phyloP scores from a whole-genome alignment of 257 asterid genomes.

The Gardenia jasminoides region DNA sequence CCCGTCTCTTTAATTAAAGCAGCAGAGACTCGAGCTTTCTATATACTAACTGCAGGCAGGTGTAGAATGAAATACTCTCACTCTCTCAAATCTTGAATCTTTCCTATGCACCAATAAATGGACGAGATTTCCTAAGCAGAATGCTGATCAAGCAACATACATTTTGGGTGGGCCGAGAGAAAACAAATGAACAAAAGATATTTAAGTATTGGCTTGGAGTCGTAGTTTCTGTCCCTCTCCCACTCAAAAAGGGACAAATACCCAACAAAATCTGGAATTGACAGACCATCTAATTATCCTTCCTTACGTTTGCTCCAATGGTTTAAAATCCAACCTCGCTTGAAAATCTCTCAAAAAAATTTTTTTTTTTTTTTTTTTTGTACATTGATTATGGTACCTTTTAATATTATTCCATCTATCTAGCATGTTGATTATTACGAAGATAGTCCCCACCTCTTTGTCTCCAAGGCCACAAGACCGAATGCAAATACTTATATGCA shows the following conservation, averaged over 20 bases:
- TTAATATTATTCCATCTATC: slow-evolving; percentile 1
- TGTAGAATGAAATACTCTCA: not conserved
- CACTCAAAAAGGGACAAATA: not conserved
- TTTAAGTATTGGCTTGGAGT: not conserved
- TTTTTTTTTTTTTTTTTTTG: no score
- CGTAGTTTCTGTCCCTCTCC: slow-evolving; percentile 3
- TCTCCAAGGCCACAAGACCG: not conserved
- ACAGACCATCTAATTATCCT: not conserved
- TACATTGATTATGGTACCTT: not conserved
- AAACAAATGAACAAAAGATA: not conserved
- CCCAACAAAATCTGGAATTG: not conserved
- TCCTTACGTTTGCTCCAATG: not conserved
- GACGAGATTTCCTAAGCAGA: not conserved
- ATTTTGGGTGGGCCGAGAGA: no score
- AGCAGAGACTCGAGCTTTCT: not conserved
- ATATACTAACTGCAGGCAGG: no score
- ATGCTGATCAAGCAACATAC: not conserved
- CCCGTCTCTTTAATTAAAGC: not conserved
- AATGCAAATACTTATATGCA: not conserved
- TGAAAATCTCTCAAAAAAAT: not conserved
- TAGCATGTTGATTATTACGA: slow-evolving; percentile 16
- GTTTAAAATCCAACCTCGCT: not conserved
- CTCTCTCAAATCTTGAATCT: not conserved
- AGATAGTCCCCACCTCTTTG: slow-evolving; percentile 16
- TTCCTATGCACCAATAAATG: not conserved